Conservation (phyloP, 768 basidiomycete species). For the Boletus patriciae region DNA sequence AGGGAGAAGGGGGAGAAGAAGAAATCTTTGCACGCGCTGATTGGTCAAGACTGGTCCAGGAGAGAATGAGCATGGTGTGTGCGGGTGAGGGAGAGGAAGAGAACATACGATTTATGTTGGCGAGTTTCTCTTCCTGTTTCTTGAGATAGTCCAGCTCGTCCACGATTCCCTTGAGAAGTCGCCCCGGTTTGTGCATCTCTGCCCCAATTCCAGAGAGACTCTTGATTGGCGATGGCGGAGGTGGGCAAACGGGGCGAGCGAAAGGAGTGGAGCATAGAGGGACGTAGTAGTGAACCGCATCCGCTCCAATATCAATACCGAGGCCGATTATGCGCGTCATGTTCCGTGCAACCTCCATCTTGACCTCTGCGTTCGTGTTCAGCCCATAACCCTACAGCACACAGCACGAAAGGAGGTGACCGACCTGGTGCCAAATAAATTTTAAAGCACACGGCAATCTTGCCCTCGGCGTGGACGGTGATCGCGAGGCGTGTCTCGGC, state of each 20-base stretch:
- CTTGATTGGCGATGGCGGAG: no score
- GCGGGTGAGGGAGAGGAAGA: no score
- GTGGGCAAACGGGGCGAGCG: no score
- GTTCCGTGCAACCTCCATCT: slow-evolving; percentile 46
- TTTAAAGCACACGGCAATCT: slow-evolving; percentile 95
- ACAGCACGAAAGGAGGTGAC: slow-evolving; percentile 34
- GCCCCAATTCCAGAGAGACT: slow-evolving; percentile 94
- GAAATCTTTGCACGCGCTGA: slow-evolving; percentile 86
- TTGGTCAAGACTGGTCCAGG: slow-evolving; percentile 78
- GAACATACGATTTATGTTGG: slow-evolving; percentile 78
- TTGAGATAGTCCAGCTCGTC: slow-evolving; percentile 94
- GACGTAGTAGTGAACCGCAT: slow-evolving; percentile 97
- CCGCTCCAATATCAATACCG: no score
- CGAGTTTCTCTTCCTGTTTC: slow-evolving; percentile 83
- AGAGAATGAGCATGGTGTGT: not conserved
- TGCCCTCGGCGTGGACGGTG: slow-evolving; percentile 89
- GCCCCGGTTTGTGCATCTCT: slow-evolving; percentile 96
- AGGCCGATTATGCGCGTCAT: slow-evolving; percentile 65
- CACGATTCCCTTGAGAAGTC: slow-evolving; percentile 92
- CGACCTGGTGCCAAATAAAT: slow-evolving; percentile 71
- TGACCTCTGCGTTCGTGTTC: slow-evolving; percentile 39
- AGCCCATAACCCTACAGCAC: not conserved
- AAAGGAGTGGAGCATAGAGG: no score
- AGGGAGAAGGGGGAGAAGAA: slow-evolving; percentile 92
- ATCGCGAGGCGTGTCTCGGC: slow-evolving; percentile 92